Conservation (phyloP, 345 rosid genomes). For the Durio zibethinus region DNA sequence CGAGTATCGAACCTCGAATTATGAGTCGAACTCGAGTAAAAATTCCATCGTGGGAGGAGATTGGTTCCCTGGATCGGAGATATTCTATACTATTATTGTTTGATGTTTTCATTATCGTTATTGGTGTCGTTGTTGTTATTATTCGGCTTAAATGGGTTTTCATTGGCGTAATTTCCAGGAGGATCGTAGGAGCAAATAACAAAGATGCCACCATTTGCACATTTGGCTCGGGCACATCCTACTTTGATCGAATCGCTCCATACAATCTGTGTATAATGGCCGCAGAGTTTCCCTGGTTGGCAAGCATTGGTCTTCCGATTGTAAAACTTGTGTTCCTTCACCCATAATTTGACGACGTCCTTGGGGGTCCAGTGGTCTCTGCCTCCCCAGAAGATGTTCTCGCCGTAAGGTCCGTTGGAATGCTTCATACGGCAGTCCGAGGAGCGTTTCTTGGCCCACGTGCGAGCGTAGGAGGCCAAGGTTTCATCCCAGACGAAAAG, state of each 20-base stretch:
- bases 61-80: background rate
- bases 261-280: conserved; percentile 38
- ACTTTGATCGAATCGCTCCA: conserved; percentile 38
- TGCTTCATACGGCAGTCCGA: conserved; percentile 37
- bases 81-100: background rate
- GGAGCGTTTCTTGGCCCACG: conserved; percentile 33
- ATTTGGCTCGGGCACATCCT: conserved; percentile 30
- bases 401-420: conserved; percentile 50
- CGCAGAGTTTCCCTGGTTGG: background rate
- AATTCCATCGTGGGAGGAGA: background rate
- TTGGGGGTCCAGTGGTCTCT: conserved; percentile 34
- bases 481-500: conserved; percentile 36
- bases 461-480: conserved; percentile 36
- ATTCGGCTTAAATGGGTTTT: conserved; percentile 19
- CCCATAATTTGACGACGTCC: conserved; percentile 39
- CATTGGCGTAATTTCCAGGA: conserved; percentile 26
- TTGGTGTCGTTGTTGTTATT: too few relatives aligned
- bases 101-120: too few relatives aligned
- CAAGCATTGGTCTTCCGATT: conserved; percentile 34
- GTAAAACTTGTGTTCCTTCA: conserved; percentile 28
- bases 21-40: too few relatives aligned
- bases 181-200: conserved; percentile 32
- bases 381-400: conserved; percentile 50
- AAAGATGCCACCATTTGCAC: conserved; percentile 19
- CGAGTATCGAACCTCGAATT: too few relatives aligned